These are phyloP conservation scores for Paulownia fortunei DNA, from an alignment of 257 asterid species.

Conservation along the genomic window DNA sequence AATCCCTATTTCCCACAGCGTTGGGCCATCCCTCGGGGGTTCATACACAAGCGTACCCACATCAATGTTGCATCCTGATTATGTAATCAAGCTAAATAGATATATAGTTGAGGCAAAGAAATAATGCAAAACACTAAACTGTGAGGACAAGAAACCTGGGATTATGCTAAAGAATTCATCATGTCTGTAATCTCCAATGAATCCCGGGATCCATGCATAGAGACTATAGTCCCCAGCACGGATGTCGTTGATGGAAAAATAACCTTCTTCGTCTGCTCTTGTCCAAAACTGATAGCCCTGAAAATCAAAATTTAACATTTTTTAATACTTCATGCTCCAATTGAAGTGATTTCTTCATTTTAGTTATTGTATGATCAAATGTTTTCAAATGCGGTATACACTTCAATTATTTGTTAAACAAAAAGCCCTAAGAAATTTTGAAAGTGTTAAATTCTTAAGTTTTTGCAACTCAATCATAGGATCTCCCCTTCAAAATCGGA, in stretches of 20 bases:
- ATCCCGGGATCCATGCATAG: conserved; percentile 77
- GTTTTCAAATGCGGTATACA: no score
- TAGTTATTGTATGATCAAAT: no score
- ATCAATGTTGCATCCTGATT: conserved; percentile 51
- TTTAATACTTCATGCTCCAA: background rate
- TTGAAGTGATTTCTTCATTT: no score
- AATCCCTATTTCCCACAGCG: conserved; percentile 85
- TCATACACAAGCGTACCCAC: conserved; percentile 54
- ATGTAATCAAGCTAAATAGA: no score
- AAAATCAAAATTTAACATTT: background rate
- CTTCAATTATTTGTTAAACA: no score
- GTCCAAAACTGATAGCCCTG: conserved; percentile 85
- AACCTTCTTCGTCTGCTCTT: conserved; percentile 53
- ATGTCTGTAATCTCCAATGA: conserved; percentile 62
- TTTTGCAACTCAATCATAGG: no score
- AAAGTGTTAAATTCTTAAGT: no score
- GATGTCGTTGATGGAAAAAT: conserved; percentile 56
- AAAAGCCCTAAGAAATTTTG: no score
- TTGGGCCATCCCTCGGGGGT: conserved; percentile 78
- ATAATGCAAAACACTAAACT: background rate
- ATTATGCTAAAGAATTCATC: conserved; percentile 45
- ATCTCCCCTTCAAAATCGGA: no score
- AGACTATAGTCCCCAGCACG: conserved; percentile 57
- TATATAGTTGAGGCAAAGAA: no score
- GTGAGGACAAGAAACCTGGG: conserved; percentile 43